Conservation (phyloP, 441 rosid species). For the Metrosideros polymorpha region DNA sequence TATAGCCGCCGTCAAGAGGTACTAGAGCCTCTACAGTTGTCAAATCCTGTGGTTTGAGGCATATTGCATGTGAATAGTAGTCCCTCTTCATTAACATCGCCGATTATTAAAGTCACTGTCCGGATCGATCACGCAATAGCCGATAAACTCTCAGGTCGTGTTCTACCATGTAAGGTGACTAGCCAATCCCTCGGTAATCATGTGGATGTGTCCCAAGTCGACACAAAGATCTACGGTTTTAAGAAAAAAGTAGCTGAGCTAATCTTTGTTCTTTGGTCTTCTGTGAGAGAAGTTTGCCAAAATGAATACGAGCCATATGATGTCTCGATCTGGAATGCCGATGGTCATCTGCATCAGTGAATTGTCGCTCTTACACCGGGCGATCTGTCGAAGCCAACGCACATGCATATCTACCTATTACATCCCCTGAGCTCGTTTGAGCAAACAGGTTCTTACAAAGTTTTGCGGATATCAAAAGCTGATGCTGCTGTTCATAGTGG, state of each 20-base stretch:
- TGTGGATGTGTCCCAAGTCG: background rate
- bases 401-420: background rate
- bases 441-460: background rate
- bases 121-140: too few relatives aligned
- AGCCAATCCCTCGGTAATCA: background rate
- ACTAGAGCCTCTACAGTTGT: background rate
- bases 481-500: background rate
- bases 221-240: background rate
- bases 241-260: background rate
- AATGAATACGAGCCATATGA: background rate
- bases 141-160: background rate
- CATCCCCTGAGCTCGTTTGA: background rate
- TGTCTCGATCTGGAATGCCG: background rate
- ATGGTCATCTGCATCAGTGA: background rate
- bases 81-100: background rate
- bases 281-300: background rate
- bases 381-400: background rate
- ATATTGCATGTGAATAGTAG: background rate
- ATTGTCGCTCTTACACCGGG: background rate
- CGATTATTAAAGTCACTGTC: background rate
- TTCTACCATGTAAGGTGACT: background rate
- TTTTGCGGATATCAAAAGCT: background rate
- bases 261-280: background rate
- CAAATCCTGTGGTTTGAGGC: background rate
- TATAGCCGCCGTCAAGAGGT: background rate